Evolutionary conservation across 2,329 filamentous ascomycete species (phyloP), one percentile per base, ranked within the genome.

Genomic region (Ophiostoma australiae): DNA sequence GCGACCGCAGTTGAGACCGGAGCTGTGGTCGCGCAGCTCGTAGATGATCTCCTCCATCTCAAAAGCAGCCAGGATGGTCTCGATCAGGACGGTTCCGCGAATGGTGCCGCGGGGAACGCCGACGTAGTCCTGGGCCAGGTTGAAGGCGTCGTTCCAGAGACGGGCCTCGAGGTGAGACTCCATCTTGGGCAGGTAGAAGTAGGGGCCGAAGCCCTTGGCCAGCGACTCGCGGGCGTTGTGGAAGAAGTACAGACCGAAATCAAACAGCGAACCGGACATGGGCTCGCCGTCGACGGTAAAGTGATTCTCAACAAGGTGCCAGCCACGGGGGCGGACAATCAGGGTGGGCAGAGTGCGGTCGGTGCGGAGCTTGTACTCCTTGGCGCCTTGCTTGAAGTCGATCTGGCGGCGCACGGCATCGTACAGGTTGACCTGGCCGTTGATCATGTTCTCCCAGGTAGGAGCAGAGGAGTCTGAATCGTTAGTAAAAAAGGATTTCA

Each of bases 31-130:
- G 73, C 95, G 91, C 76, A 99, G 90, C 84, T 98, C 95, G 82
- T 97, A 99, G 83, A 99, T 98, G 82, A 99, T 98, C 89, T 99
- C 95, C 77, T 99, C 95, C 95, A 99, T 99, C 86, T 99, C 95
- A 78, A 99, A 99, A 20, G 94, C 95, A 61, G 95, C 95, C 63
- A 94, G 87, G 80, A 99, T 98, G 71, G 95, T 98, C 87, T 99
- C 95, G 78, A 99, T 98, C 76, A 99, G 84, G 55, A 98, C 94
- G 3, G 95, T 99, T 73, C 88, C 95, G 76, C 95, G 91, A 81
- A 98, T 97, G 70, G 93, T 98, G 70, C 95, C 95, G 72, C 95
- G 88, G 70, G 87, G 87, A 83, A 99, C 91, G 76, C 92, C 91
- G 78, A 97, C 88, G 82, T 91, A 93, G 83, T 99, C 95, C 83